Base-by-base conservation (phyloP, 2,329 filamentous ascomycete species). In the Xylariales sp. region DNA sequence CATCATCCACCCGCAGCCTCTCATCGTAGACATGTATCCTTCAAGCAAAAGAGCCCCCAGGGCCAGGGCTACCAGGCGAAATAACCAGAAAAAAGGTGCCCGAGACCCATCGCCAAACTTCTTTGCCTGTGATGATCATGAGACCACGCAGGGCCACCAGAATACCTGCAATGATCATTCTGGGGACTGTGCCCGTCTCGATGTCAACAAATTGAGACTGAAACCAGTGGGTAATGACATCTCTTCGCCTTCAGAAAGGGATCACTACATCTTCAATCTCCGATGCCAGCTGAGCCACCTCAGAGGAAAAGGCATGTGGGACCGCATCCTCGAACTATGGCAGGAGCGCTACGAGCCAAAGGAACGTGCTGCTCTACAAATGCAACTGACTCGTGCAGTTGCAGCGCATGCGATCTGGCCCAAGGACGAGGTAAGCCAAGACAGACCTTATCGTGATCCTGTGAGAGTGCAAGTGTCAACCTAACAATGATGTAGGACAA, bases 271-370 rank as follows among this genome's bases (percentile, higher is more conserved):
- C 21, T 69, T 76, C 33, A 59, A 70, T 18, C 62, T 71, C n/a
- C 62, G 72, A 11, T 67, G 65, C 51, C 51, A 65, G 17, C 64
- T 68, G 46, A 57, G 65, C 13, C 49, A 65, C 15, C 61, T 66
- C 36, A 74, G 72, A 47, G 74, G 75, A 13, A 73, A 74, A 45
- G 72, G 74, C 23, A 78, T 78, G 73, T 79, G 75, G 75, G 67
- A 74, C 17, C 61, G 64, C 27, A 76, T 79, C 40, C 63, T 66
- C 33, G 52, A 51, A 5, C 65, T 69, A 40, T 78, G 64, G 42
- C 51, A 63, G 42, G 56, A 57, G 12, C 60, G 59, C 5, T 50
- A 40, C 28, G 40, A 46, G 13, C 50, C 50, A 14, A 57, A 59
- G 38, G 61, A 66, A 25, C 70, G 72, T 44, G 69, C 74, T 33